phyloP scores from a whole-genome alignment of 139 green algal genomes.

The Ulvella scutata region DNA sequence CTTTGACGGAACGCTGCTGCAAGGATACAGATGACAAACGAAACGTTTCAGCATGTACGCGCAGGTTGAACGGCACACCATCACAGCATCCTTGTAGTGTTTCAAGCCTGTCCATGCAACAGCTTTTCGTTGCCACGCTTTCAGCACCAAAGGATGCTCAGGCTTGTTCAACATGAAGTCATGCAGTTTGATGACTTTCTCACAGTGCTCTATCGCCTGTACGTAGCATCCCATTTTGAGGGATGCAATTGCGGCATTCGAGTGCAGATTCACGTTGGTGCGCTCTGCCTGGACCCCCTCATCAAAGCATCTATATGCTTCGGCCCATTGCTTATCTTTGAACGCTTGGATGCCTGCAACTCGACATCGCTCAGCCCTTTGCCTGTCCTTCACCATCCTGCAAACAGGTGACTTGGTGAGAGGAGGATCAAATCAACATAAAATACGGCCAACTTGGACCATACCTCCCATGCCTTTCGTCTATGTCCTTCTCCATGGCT shows the following conservation, averaged over 20 bases:
- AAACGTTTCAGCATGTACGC: too few species aligned
- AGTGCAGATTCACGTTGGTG: conserved; percentile 53
- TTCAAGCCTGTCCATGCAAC: conserved; percentile 12
- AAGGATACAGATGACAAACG: too few species aligned
- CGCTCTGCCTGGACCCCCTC: conserved; percentile 41
- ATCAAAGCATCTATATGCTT: conserved; percentile 53
- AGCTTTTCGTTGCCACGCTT: conserved; percentile 39
- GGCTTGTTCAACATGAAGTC: conserved; percentile 40
- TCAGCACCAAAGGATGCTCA: conserved; percentile 34
- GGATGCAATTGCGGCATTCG: conserved; percentile 53
- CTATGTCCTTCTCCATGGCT: conserved; percentile 65
- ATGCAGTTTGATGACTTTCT: conserved; percentile 52
- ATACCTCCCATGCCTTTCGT: conserved; percentile 47
- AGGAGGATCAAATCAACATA: too few species aligned
- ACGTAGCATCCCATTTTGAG: conserved; percentile 55
- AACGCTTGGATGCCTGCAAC: conserved; percentile 45
- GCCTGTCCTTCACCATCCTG: conserved; percentile 50
- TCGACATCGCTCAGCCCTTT: conserved; percentile 44
- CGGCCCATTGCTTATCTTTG: conserved; percentile 23
- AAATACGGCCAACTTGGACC: too few species aligned
- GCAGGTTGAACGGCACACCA: too few species aligned
- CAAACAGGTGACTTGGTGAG: neutral
- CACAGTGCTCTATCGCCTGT: conserved; percentile 60
- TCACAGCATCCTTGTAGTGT: conserved; percentile 6
- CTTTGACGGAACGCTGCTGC: too few species aligned